A percentile compares a stretch with the other conserved stretches of the same genome.
phyloP scores from a whole-genome alignment of 257 asterid species.

The Solanum sejunctum region DNA sequence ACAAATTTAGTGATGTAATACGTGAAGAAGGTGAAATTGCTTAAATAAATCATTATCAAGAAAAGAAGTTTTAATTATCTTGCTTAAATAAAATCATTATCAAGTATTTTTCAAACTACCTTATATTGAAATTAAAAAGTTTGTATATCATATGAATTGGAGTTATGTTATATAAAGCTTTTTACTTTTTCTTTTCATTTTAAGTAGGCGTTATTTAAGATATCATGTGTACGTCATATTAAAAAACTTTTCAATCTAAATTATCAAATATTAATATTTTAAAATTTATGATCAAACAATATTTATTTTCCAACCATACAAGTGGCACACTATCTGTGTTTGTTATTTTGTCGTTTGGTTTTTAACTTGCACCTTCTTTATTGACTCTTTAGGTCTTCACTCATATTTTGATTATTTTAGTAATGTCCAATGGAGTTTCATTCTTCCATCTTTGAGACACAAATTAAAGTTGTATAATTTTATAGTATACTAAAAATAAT shows the following conservation, averaged over 20 bases:
- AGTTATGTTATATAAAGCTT: too few relatives aligned
- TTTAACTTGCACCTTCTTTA: neutral
- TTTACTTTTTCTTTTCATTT: too few relatives aligned
- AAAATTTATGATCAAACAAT: too few relatives aligned
- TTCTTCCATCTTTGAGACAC: neutral
- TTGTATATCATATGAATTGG: too few relatives aligned
- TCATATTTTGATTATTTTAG: neutral
- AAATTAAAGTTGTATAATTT: neutral
- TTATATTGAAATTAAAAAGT: too few relatives aligned
- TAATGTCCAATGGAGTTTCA: neutral
- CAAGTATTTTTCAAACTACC: too few relatives aligned
- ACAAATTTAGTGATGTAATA: neutral
- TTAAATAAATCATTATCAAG: neutral
- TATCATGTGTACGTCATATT: too few relatives aligned
- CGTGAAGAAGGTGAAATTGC: neutral
- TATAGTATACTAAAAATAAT: neutral
- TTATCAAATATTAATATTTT: too few relatives aligned
- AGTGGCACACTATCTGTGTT: neutral
- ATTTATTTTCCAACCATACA: neutral
- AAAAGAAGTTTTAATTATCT: neutral
- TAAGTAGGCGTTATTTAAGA: too few relatives aligned
- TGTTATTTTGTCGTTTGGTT: slow-evolving; percentile 15
- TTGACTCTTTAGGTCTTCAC: neutral
- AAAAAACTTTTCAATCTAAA: too few relatives aligned
- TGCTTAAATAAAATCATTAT: neutral